Conservation (phyloP, 495 filamentous ascomycete species). For the Podospora australis region DNA sequence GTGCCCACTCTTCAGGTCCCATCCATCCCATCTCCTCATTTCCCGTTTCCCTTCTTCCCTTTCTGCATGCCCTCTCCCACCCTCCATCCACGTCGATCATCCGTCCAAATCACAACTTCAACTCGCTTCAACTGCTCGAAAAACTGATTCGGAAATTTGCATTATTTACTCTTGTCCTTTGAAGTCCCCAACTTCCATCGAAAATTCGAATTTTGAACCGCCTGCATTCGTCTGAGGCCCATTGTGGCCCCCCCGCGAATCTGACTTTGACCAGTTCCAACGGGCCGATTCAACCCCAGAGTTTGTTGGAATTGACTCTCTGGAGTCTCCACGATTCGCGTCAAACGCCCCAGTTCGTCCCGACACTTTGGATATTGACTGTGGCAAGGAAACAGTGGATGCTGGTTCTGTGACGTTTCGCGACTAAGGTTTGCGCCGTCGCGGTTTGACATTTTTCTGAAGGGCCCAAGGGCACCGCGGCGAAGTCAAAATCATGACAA, state of each 20-base stretch:
- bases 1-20: constrained; percentile 4
- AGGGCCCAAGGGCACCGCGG: constrained; percentile 7
- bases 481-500: constrained; percentile 35
- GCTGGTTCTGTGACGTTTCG: constrained; percentile 17
- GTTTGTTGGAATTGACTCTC: constrained; percentile 21
- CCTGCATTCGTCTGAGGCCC: not conserved
- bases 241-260: constrained; percentile 6
- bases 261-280: constrained; percentile 9
- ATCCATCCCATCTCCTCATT: constrained; percentile 5
- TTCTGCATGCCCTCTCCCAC: constrained; percentile 1
- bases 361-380: constrained; percentile 14
- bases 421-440: constrained; percentile 12
- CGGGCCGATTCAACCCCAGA: constrained; percentile 31
- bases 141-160: too few species aligned
- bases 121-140: too few species aligned
- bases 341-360: constrained; percentile 15
- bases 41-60: constrained; percentile 9
- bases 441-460: constrained; percentile 16
- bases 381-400: constrained; percentile 20
- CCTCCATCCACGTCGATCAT: not conserved
- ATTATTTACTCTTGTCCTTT: too few species aligned
- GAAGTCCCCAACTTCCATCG: too few species aligned
- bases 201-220: too few species aligned
- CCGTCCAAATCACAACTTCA: not conserved
- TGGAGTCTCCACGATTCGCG: constrained; percentile 29